Percentiles rank a stretch among this genome's conserved stretches.
Conservation (phyloP, 2,329 filamentous ascomycete species). For the Waltergamsia citrina region DNA sequence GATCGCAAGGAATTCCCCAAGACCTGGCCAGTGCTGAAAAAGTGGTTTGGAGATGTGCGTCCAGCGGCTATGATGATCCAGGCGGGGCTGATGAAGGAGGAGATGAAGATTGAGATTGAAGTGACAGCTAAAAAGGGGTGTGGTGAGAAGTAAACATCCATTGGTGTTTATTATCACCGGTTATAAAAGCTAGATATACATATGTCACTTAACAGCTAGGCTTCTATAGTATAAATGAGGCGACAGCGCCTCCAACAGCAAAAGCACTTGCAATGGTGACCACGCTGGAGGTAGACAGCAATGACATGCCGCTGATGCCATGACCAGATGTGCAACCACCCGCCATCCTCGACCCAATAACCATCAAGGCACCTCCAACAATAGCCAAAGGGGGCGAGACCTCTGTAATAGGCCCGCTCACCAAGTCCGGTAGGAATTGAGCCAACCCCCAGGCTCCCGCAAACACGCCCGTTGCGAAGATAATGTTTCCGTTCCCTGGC, state of each 20-base stretch:
- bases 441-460: constrained; percentile 32
- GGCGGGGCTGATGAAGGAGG: constrained; percentile 38
- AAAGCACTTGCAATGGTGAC: constrained; percentile 52
- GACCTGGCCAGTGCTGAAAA: constrained; percentile 39
- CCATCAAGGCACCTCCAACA: constrained; percentile 46
- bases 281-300: constrained; percentile 52
- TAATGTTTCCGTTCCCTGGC: constrained; percentile 20
- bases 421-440: constrained; percentile 18
- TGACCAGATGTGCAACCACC: constrained; percentile 63
- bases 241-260: constrained; percentile 28
- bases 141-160: background rate
- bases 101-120: constrained; percentile 34
- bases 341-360: constrained; percentile 50
- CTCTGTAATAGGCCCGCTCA: constrained; percentile 13
- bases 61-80: constrained; percentile 46
- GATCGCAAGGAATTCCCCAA: constrained; percentile 33
- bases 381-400: constrained; percentile 29
- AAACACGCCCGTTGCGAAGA: constrained; percentile 43
- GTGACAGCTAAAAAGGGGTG: constrained; percentile 25
- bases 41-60: constrained; percentile 37
- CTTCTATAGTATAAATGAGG: background rate
- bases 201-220: background rate
- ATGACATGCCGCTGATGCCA: constrained; percentile 57
- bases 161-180: too few relatives aligned
- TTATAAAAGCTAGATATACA: too few relatives aligned